These are phyloP conservation scores for Wickerhamomyces alni DNA, from an alignment of 805 yeast genomes.

Conservation along the genomic window DNA sequence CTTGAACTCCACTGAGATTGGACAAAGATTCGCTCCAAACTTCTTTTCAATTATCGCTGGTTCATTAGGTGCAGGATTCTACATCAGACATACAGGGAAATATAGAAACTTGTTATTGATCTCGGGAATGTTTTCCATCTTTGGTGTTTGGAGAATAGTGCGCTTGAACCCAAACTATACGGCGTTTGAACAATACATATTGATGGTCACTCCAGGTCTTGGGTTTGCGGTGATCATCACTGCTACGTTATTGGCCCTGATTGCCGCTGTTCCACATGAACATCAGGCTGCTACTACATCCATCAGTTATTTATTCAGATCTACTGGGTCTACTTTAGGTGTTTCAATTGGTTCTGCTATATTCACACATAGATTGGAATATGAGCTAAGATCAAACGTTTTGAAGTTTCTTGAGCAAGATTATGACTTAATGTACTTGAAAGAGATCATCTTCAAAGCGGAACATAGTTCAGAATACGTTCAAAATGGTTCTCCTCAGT, in stretches of 20 bases:
- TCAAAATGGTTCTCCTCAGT: constrained; percentile 43
- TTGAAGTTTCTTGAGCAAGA: constrained; percentile 27
- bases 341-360: constrained; percentile 60
- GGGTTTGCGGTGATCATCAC: constrained; percentile 58
- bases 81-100: constrained; percentile 59
- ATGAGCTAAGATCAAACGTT: constrained; percentile 25
- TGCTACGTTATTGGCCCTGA: constrained; percentile 58
- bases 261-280: constrained; percentile 64
- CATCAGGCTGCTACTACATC: constrained; percentile 65
- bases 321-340: constrained; percentile 62
- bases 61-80: constrained; percentile 56
- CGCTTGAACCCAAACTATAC: constrained; percentile 27
- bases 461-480: constrained; percentile 52
- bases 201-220: constrained; percentile 44
- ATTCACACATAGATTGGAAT: constrained; percentile 41
- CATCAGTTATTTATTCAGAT: constrained; percentile 58
- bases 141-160: constrained; percentile 39
- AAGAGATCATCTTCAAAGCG: constrained; percentile 43
- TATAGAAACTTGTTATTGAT: constrained; percentile 42
- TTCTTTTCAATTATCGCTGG: constrained; percentile 54
- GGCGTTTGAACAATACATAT: constrained; percentile 35
- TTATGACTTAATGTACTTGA: constrained; percentile 33
- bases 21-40: constrained; percentile 53
- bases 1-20: constrained; percentile 50
- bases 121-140: constrained; percentile 35